These are phyloP conservation scores for Lasiodiplodia citricola DNA, from an alignment of 2,329 filamentous ascomycete species.

Conservation along the genomic window DNA sequence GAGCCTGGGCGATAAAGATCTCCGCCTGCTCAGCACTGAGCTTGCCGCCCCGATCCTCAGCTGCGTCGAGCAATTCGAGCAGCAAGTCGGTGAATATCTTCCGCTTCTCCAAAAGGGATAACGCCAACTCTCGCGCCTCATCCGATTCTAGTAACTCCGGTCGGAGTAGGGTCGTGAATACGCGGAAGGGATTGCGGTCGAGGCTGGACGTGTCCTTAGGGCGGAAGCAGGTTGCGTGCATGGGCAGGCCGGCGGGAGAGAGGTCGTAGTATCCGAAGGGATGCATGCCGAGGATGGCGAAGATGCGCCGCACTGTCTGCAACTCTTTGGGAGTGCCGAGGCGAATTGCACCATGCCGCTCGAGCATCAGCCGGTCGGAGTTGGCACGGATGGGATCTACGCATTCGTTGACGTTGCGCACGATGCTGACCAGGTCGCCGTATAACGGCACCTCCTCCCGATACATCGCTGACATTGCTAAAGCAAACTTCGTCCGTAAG, in stretches of 20 bases:
- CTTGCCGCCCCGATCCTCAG: constrained; percentile 37
- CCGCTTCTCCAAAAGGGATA: constrained; percentile 43
- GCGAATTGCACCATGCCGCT: constrained; percentile 57
- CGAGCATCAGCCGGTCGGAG: constrained; percentile 38
- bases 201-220: constrained; percentile 45
- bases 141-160: constrained; percentile 48
- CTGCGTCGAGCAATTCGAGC: constrained; percentile 40
- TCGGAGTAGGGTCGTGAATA: constrained; percentile 50
- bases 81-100: constrained; percentile 48
- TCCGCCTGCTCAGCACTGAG: constrained; percentile 41
- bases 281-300: constrained; percentile 55
- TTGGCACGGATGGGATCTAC: constrained; percentile 21
- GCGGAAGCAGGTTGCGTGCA: constrained; percentile 60
- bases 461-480: constrained; percentile 44
- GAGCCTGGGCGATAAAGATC: constrained; percentile 50
- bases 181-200: constrained; percentile 52
- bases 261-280: constrained; percentile 61
- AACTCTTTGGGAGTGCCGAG: constrained; percentile 55
- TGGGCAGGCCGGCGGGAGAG: constrained; percentile 52
- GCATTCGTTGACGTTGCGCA: constrained; percentile 32
- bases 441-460: constrained; percentile 44
- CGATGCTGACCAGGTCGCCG: constrained; percentile 40
- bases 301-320: constrained; percentile 50
- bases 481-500: constrained; percentile 25
- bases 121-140: constrained; percentile 40